phyloP scores from a whole-genome alignment of 164 flowering plant genomes.

The Nymphaea colorata region DNA sequence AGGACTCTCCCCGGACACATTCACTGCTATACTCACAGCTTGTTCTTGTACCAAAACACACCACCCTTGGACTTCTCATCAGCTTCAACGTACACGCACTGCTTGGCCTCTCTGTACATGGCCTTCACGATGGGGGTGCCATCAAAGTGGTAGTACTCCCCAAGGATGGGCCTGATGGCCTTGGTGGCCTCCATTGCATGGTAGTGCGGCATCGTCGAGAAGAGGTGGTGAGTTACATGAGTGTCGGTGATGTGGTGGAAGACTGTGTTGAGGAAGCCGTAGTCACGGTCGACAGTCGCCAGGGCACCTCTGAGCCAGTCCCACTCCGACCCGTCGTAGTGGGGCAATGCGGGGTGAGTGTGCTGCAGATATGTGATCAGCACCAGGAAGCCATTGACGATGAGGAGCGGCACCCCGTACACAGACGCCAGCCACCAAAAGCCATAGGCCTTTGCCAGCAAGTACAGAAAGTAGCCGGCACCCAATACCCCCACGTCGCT shows the following conservation, averaged over 20 bases:
- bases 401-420: slow-evolving; percentile 57
- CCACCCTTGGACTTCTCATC: slow-evolving; percentile 48
- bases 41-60: slow-evolving; percentile 56
- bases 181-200: slow-evolving; percentile 82
- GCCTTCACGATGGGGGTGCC: slow-evolving; percentile 56
- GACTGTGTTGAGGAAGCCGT: slow-evolving; percentile 64
- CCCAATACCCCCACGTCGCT: slow-evolving; percentile 59
- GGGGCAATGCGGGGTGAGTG: slow-evolving; percentile 78
- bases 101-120: slow-evolving; percentile 64
- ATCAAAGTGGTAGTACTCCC: slow-evolving; percentile 61
- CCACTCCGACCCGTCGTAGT: slow-evolving; percentile 74
- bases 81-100: slow-evolving; percentile 64
- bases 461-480: slow-evolving; percentile 28
- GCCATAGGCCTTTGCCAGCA: slow-evolving; percentile 29
- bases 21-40: slow-evolving; percentile 10
- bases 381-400: slow-evolving; percentile 67
- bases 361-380: slow-evolving; percentile 74
- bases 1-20: too few relatives aligned
- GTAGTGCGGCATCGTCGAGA: slow-evolving; percentile 82
- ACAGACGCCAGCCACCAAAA: slow-evolving; percentile 38
- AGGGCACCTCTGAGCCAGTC: slow-evolving; percentile 85
- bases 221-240: slow-evolving; percentile 73
- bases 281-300: slow-evolving; percentile 73
- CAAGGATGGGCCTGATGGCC: slow-evolving; percentile 61
- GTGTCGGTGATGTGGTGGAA: slow-evolving; percentile 82